Evolutionary conservation across 2,329 filamentous ascomycete genomes (phyloP).

Genomic region (Phyllosticta capitalensis): DNA sequence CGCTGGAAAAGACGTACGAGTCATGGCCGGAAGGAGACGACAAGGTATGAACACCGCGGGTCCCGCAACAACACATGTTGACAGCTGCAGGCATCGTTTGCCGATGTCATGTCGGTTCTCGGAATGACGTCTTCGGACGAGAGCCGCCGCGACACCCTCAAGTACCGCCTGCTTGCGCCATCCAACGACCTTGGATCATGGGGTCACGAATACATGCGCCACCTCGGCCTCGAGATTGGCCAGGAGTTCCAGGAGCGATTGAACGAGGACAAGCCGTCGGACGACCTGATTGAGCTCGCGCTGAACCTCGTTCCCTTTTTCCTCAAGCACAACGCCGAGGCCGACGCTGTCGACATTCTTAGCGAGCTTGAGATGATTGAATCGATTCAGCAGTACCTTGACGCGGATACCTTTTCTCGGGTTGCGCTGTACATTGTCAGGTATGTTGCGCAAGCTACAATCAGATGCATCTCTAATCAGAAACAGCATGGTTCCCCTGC

Average conservation of each 20-base stretch:
- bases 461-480: conserved; percentile 15
- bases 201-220: conserved; percentile 97
- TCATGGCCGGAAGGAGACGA: conserved; percentile 76
- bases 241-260: conserved; percentile 85
- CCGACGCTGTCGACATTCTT: conserved; percentile 92
- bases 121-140: conserved; percentile 99
- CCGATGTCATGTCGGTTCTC: conserved; percentile 92
- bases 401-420: conserved; percentile 85
- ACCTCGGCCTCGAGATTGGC: conserved; percentile 90
- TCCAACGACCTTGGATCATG: conserved; percentile 90
- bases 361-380: conserved; percentile 98
- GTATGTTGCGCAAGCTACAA: conserved; percentile 17
- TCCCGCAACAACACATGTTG: conserved; percentile 12
- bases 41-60: conserved; percentile 49
- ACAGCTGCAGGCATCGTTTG: conserved; percentile 55
- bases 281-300: conserved; percentile 79
- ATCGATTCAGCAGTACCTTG: conserved; percentile 76
- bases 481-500: conserved; percentile 79
- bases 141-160: conserved; percentile 88
- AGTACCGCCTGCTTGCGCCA: conserved; percentile 83
- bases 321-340: conserved; percentile 93
- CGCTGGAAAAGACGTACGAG: conserved; percentile 78
- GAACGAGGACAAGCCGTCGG: conserved; percentile 71
- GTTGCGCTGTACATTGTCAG: conserved; percentile 96
- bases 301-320: conserved; percentile 84